Base-by-base conservation (phyloP, 2,329 filamentous ascomycete species). In the Helicocarpus griseus region DNA sequence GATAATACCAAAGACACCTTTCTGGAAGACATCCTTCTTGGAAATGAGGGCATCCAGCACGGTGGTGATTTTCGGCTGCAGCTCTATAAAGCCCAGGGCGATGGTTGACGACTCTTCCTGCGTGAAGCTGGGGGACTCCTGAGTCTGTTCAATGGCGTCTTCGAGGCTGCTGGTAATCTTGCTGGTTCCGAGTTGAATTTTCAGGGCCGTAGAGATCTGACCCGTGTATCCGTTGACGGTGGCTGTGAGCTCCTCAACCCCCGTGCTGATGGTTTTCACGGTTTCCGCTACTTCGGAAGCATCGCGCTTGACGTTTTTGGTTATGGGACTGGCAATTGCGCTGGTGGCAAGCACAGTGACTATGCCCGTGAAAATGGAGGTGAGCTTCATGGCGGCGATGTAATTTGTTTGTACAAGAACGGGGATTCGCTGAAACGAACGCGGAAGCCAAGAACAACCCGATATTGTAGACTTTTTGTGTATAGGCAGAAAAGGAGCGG, bases 1-100 rank as follows among this genome's bases (percentile, higher is more conserved):
- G 1, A 53, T 51, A 2, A 60, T 48, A 0, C 56, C 57, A 24
- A 60, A 28, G 38, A 60, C 21, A 2, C 56, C 57, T 1, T 29
- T 57, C 17, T 57, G 48, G n/a, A 60, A 58, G 33, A 56, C 48
- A 0, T 49, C 28, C n/a, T 58, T 58, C 48, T 57, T 57, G 8
- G 29, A 6, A 11, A 60, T 52, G 38, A 60, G 52, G 6, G 54
- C 58, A 33, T 55, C 53, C 4, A 60, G 53, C 1, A 57, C 54
- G 1, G 54, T 56, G 22, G 49, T 51, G 55, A 60, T 56, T 22
- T 55, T 50, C 1, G 58, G 58, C 48, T 58, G 31, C 13, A 60
- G 45, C 1, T 53, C 50, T 9, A 60, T 21, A 13, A 60, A 55
- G 1, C 56, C 52, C 0, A 22, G 33, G 3, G 57, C 52, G 29